Evolutionary conservation across 371 early-diverging fungal species (phyloP).

Genomic region (Nosema bombycis): DNA sequence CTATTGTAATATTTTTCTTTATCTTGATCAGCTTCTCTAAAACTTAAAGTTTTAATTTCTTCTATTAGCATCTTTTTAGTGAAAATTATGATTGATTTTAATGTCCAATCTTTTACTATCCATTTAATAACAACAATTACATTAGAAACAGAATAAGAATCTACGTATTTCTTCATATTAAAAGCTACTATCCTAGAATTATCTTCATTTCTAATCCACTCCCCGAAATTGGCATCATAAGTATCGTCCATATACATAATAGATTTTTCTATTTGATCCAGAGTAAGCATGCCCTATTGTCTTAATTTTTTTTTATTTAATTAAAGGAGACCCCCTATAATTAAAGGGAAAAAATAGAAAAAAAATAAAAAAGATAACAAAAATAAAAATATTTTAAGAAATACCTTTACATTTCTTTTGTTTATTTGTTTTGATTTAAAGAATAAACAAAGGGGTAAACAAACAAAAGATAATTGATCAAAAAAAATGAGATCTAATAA

Average conservation of each 20-base stretch:
- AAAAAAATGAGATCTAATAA: no score
- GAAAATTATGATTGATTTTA: constrained; percentile 62
- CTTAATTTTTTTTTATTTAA: constrained; percentile 23
- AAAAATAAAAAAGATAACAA: not conserved
- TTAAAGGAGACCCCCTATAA: constrained; percentile 5
- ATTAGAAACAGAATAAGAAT: constrained; percentile 53
- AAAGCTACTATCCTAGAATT: constrained; percentile 62
- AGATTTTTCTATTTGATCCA: constrained; percentile 61
- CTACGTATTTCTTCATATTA: constrained; percentile 63
- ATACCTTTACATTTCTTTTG: no score
- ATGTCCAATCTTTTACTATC: constrained; percentile 66
- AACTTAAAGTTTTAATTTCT: constrained; percentile 38
- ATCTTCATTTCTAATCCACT: constrained; percentile 66
- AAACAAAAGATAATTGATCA: no score
- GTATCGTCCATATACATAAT: constrained; percentile 64
- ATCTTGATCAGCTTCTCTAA: constrained; percentile 5
- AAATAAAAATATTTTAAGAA: not conserved
- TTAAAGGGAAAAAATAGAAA: not conserved
- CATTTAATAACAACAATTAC: constrained; percentile 65
- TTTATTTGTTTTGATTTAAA: no score
- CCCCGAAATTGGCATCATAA: constrained; percentile 67
- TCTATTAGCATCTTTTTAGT: constrained; percentile 59
- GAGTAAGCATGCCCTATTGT: constrained; percentile 25
- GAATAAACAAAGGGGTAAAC: no score
- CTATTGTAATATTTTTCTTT: constrained; percentile 31